A percentile compares a stretch with the other conserved stretches of the same genome.
phyloP scores from a whole-genome alignment of 1,284 basidiomycete species.

The Coniophora puteana region DNA sequence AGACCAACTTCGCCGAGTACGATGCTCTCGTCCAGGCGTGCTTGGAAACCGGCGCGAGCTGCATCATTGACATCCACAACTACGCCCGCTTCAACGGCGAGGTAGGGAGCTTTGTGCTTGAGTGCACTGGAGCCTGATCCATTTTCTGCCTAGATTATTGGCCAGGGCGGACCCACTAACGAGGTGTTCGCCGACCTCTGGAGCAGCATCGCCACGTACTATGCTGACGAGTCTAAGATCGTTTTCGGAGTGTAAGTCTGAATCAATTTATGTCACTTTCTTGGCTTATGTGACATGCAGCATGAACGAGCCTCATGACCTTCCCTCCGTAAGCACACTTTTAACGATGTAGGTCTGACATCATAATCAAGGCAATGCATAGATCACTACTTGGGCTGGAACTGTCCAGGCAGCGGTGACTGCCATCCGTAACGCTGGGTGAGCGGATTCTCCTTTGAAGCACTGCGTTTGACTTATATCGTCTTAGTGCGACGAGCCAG shows the following conservation, averaged over 20 bases:
- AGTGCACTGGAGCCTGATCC: neutral
- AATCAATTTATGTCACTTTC: neutral
- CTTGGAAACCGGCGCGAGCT: slow-evolving; percentile 21
- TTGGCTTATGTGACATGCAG: slow-evolving; percentile 15
- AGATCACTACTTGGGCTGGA: slow-evolving; percentile 41
- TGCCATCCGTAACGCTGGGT: slow-evolving; percentile 48
- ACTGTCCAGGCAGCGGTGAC: slow-evolving; percentile 51
- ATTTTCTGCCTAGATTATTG: slow-evolving; percentile 36
- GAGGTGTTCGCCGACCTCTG: slow-evolving; percentile 48
- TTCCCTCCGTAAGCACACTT: slow-evolving; percentile 10
- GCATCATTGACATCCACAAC: slow-evolving; percentile 54
- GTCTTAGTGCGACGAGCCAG: slow-evolving; percentile 39
- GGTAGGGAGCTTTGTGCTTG: slow-evolving; percentile 19
- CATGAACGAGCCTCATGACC: slow-evolving; percentile 51
- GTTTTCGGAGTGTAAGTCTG: slow-evolving; percentile 44
- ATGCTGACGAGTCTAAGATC: slow-evolving; percentile 41
- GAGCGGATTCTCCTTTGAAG: slow-evolving; percentile 6
- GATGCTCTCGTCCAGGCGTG: slow-evolving; percentile 37
- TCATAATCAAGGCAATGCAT: slow-evolving; percentile 26
- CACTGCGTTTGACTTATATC: neutral
- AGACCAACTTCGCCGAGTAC: slow-evolving; percentile 42
- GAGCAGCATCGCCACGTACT: slow-evolving; percentile 46
- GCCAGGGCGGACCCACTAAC: slow-evolving; percentile 53
- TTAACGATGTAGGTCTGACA: neutral
- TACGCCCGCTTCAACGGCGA: slow-evolving; percentile 44